phyloP scores from a whole-genome alignment of 176 grass and related monocot genomes.

The Canna indica region DNA sequence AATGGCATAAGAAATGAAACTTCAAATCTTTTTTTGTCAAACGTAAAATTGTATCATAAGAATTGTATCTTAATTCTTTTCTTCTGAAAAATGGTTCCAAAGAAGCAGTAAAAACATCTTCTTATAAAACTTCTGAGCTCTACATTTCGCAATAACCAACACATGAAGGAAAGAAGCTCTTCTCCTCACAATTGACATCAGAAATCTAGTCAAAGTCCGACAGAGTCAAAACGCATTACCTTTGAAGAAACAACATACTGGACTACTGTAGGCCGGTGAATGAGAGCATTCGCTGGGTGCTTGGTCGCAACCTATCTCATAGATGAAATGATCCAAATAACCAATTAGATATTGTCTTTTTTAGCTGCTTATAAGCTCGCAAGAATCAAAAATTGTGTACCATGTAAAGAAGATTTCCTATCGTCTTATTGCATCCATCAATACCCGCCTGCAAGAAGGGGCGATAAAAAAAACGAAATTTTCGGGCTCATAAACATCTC shows the following conservation, averaged over 20 bases:
- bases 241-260: constrained; percentile 55
- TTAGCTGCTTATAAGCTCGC: not conserved
- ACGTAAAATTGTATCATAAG: no score
- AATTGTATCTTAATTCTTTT: no score
- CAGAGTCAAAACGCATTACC: constrained; percentile 19
- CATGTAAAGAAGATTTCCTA: constrained; percentile 77
- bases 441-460: constrained; percentile 44
- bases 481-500: not conserved
- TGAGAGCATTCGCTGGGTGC: constrained; percentile 67
- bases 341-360: not conserved
- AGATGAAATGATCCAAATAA: constrained; percentile 10
- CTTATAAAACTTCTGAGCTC: not conserved
- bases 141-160: not conserved
- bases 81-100: no score
- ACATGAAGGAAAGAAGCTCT: not conserved
- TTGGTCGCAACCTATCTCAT: constrained; percentile 77
- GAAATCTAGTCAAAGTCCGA: not conserved
- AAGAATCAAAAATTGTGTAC: constrained; percentile 25
- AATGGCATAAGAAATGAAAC: no score
- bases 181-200: not conserved
- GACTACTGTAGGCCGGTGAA: constrained; percentile 68
- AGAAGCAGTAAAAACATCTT: not conserved
- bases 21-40: no score
- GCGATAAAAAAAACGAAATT: not conserved
- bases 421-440: constrained; percentile 46